Evolutionary conservation across 148 eudicot genomes (phyloP).

Genomic region (Polygonum aviculare): DNA sequence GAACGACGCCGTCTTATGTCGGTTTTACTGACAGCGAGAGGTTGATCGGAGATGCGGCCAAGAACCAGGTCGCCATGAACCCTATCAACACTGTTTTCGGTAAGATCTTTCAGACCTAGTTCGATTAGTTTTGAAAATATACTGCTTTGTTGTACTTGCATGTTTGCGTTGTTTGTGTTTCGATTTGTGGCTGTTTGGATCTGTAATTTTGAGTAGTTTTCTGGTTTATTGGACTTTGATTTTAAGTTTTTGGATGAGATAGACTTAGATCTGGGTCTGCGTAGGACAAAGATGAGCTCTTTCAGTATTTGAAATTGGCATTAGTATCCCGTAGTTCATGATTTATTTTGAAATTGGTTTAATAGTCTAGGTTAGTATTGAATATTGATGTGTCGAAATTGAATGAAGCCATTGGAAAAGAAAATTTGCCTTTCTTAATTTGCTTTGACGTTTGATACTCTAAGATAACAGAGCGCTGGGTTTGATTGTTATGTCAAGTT

Average conservation of each 20-base stretch:
- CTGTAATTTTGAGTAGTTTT: background rate
- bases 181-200: background rate
- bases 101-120: background rate
- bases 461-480: too few species aligned
- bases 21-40: slow-evolving; percentile 12
- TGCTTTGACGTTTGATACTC: too few species aligned
- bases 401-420: background rate
- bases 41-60: slow-evolving; percentile 15
- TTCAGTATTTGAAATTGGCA: background rate
- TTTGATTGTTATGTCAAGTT: too few species aligned
- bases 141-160: background rate
- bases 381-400: background rate
- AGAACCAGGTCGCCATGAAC: slow-evolving; percentile 17
- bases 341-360: background rate
- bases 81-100: slow-evolving; percentile 15
- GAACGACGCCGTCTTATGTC: slow-evolving; percentile 14
- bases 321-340: background rate
- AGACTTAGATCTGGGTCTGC: background rate
- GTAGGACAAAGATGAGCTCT: background rate
- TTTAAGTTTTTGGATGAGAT: background rate
- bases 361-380: background rate
- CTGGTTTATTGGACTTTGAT: background rate
- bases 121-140: background rate
- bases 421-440: too few species aligned
- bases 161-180: background rate